Evolutionary conservation across 129 eudicot species (phyloP).

Genomic region (Artemisia annua): DNA sequence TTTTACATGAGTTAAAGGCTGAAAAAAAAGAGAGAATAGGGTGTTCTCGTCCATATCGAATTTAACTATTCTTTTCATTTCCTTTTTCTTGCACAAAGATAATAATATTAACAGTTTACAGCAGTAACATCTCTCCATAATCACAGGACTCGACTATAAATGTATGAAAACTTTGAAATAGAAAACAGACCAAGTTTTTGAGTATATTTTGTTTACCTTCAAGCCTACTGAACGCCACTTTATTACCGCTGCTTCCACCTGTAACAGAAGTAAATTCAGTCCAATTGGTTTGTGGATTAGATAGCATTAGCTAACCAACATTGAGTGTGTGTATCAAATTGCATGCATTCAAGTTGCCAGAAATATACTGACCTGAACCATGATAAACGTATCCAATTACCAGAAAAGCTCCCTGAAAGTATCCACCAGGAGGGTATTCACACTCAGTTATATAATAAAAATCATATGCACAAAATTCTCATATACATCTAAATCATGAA

Average conservation of each 20-base stretch:
- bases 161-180: not conserved
- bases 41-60: no score
- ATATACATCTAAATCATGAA: no score
- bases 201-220: conserved; percentile 55
- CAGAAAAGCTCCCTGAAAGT: conserved; percentile 85
- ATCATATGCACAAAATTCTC: not conserved
- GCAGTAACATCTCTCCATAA: conserved; percentile 3
- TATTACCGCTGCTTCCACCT: conserved; percentile 63
- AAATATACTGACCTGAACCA: conserved; percentile 72
- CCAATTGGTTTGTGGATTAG: conserved; percentile 7
- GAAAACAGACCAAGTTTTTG: conserved; percentile 17
- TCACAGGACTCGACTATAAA: not conserved
- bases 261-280: conserved; percentile 24
- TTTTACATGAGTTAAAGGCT: no score
- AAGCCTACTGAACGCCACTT: conserved; percentile 52
- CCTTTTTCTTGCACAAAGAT: not conserved
- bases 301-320: not conserved
- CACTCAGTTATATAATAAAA: conserved; percentile 15
- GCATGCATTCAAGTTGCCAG: not conserved
- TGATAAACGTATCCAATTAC: conserved; percentile 77
- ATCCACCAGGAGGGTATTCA: not conserved
- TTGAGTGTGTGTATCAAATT: conserved; percentile 4
- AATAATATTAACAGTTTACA: not conserved
- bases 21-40: no score
- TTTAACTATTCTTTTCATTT: not conserved